Percentiles rank a stretch among this genome's conserved stretches.
phyloP scores from a whole-genome alignment of 2,329 filamentous ascomycete genomes.

The Cordyceps tenuipes region DNA sequence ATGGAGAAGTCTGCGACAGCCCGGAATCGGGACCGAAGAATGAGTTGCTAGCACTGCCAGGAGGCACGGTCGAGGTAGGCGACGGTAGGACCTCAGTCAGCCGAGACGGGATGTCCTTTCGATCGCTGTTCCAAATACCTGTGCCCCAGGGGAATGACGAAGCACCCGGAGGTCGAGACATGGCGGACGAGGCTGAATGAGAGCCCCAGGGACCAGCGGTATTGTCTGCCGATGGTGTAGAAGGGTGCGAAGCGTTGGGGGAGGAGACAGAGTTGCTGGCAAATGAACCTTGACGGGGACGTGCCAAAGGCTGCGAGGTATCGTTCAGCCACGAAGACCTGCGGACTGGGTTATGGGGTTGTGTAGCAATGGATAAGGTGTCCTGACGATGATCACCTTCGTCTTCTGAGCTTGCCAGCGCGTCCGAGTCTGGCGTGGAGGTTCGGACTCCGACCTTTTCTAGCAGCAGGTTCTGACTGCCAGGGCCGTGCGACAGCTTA shows the following conservation, averaged over 20 bases:
- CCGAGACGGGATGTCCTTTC: conserved; percentile 68
- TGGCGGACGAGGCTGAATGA: conserved; percentile 39
- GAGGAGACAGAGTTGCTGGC: conserved; percentile 63
- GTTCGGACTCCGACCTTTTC: conserved; percentile 73
- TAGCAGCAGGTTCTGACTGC: conserved; percentile 56
- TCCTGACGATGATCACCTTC: conserved; percentile 64
- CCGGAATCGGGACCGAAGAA: conserved; percentile 42
- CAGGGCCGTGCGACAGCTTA: conserved; percentile 44
- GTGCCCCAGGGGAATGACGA: conserved; percentile 63
- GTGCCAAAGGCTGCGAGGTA: conserved; percentile 53
- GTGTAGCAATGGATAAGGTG: conserved; percentile 36
- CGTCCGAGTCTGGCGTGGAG: conserved; percentile 90
- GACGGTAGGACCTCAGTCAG: conserved; percentile 68
- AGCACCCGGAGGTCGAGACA: conserved; percentile 40
- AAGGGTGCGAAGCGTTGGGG: conserved; percentile 71
- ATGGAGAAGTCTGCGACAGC: conserved; percentile 41
- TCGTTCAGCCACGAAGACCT: conserved; percentile 85
- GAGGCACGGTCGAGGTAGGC: conserved; percentile 55
- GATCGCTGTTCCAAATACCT: conserved; percentile 74
- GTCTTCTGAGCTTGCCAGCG: conserved; percentile 88
- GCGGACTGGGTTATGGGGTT: conserved; percentile 54
- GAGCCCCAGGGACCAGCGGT: conserved; percentile 45
- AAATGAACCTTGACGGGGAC: conserved; percentile 69
- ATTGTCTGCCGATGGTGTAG: conserved; percentile 63
- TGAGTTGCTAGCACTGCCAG: conserved; percentile 31